These are phyloP conservation scores for Candida gigantensis DNA, from an alignment of 1,139 yeast genomes.

Conservation along the genomic window DNA sequence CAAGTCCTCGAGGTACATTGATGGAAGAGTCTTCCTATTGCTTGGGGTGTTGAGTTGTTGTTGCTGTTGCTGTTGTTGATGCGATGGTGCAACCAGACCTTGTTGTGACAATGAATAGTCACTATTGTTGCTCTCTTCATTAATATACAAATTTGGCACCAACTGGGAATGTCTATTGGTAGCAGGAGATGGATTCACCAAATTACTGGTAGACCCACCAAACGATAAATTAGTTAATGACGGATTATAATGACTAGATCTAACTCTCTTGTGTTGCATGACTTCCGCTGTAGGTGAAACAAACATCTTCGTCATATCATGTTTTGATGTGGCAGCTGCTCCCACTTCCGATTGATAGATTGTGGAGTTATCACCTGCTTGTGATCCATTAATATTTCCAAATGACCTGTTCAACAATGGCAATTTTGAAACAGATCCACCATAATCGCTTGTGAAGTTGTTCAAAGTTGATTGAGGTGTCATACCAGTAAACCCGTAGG, in stretches of 20 bases:
- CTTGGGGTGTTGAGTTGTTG: conserved; percentile 12
- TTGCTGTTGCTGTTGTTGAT: conserved; percentile 12
- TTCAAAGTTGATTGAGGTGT: conserved; percentile 22
- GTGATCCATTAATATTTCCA: conserved; percentile 22
- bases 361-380: conserved; percentile 41
- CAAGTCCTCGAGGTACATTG: conserved; percentile 59
- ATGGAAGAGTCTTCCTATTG: conserved; percentile 48
- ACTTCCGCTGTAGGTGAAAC: conserved; percentile 82
- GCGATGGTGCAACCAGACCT: conserved; percentile 10
- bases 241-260: conserved; percentile 26
- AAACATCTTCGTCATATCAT: conserved; percentile 56
- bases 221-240: conserved; percentile 24
- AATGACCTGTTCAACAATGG: conserved; percentile 32
- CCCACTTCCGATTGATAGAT: conserved; percentile 38
- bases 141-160: conserved; percentile 39
- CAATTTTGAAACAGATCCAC: conserved; percentile 32
- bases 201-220: conserved; percentile 29
- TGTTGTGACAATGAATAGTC: conserved; percentile 29
- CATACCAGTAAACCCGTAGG: conserved; percentile 29
- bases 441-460: conserved; percentile 21
- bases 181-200: conserved; percentile 25
- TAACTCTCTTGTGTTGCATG: conserved; percentile 47
- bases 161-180: conserved; percentile 34
- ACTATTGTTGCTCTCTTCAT: conserved; percentile 36
- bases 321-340: conserved; percentile 35